Base-by-base conservation (phyloP, 2,329 filamentous ascomycete species). In the Pestalotiopsis sp. region DNA sequence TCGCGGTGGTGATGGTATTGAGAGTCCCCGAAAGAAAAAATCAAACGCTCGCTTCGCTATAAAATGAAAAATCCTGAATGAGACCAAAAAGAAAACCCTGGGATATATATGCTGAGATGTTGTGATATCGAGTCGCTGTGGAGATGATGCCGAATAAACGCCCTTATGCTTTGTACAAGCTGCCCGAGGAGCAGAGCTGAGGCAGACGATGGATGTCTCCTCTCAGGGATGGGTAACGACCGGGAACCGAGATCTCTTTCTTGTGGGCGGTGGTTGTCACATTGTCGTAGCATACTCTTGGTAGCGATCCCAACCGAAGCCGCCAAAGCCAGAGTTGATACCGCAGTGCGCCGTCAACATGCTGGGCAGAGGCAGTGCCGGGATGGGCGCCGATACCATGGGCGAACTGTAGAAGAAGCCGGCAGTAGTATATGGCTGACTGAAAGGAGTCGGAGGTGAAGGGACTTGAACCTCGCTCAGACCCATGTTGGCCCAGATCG, bases 231-330 rank as follows among this genome's bases (percentile, higher is more conserved):
- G 84, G 72, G 84, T 85, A 74, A 83, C 83, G 78, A 81, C 81
- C 74, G 84, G 82, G 77, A 83, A 83, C 76, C 80, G 81, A 76
- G 83, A 80, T 77, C 79, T 81, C 78, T 82, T 79, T 77, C 45
- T 52, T 52, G 79, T 80, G 72, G 82, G 78, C 79, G 82, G 77
- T 89, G 86, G 82, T 89, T 88, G 86, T 93, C 92, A 98, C 86
- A 97, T 97, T 73, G 92, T 94, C 72, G 93, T 91, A 74, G 93
- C 88, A 80, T 95, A 97, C 81, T 95, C 93, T 78, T 93, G 92
- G 79, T 92, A 94, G 75, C 92, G 87, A 80, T 93, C 94, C 93
- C 94, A 97, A 75, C 92, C 93, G 79, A 97, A 97, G 72, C 90
- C 88, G 74, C 89, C 88, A 84, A 92, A 94, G 70, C 90, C 91